Conservation (phyloP, 208 protist genomes). For the Naegleria fowleri region DNA sequence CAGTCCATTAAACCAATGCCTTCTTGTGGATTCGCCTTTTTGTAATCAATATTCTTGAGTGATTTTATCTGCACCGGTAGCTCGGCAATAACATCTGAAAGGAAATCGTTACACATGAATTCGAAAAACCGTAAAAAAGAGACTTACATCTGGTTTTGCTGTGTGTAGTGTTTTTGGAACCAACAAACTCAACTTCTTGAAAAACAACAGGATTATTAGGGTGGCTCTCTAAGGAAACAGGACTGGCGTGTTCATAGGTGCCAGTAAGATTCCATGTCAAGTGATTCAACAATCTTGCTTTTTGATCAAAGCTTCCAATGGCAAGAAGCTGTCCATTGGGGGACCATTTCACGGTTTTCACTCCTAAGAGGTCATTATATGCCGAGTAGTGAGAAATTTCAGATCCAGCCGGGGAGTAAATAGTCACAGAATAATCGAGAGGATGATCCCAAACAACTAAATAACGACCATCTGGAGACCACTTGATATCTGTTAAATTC, state of each 20-base stretch:
- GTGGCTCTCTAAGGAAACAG: background rate
- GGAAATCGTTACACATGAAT: background rate
- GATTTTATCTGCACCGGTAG: background rate
- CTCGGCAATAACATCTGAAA: background rate
- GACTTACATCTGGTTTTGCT: slow-evolving; percentile 15
- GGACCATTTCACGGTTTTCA: slow-evolving; percentile 24
- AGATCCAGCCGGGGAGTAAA: slow-evolving; percentile 32
- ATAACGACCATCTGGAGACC: background rate
- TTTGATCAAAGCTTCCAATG: slow-evolving; percentile 37
- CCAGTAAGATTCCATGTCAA: slow-evolving; percentile 18
- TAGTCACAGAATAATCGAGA: slow-evolving; percentile 24
- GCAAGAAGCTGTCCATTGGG: slow-evolving; percentile 30
- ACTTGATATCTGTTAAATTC: slow-evolving; percentile 29
- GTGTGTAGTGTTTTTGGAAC: background rate
- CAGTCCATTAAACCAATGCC: slow-evolving; percentile 32
- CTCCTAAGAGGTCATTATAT: slow-evolving; percentile 26
- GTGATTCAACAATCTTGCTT: slow-evolving; percentile 23
- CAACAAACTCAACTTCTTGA: background rate
- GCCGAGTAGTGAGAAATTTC: slow-evolving; percentile 16
- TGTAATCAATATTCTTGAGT: slow-evolving; percentile 12
- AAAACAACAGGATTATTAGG: background rate
- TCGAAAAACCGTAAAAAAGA: too few species aligned
- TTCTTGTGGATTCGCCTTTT: slow-evolving; percentile 31
- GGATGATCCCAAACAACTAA: slow-evolving; percentile 1
- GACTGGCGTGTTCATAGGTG: background rate